These are phyloP conservation scores for Helicostylum pulchrum DNA, from an alignment of 192 early-diverging fungal genomes.

Conservation along the genomic window DNA sequence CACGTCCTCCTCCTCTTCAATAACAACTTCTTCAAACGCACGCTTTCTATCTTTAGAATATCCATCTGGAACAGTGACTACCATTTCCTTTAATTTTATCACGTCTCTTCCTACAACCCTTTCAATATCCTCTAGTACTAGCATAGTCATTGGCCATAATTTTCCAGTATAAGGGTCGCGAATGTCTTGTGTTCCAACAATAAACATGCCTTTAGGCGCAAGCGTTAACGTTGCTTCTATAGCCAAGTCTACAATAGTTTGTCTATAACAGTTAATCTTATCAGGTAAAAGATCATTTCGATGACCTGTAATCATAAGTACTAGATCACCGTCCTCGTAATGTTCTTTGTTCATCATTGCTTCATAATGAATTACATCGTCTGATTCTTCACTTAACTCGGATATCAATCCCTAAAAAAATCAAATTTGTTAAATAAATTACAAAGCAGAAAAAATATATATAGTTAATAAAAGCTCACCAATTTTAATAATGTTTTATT, in stretches of 20 bases:
- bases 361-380: slow-evolving; percentile 65
- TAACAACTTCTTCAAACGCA: slow-evolving; percentile 26
- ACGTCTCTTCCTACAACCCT: slow-evolving; percentile 46
- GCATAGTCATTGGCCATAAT: slow-evolving; percentile 71
- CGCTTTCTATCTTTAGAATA: slow-evolving; percentile 54
- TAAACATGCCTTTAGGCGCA: slow-evolving; percentile 60
- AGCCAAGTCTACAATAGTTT: slow-evolving; percentile 59
- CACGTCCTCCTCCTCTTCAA: slow-evolving; percentile 37
- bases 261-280: slow-evolving; percentile 59
- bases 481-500: slow-evolving; percentile 54
- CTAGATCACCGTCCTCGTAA: slow-evolving; percentile 42
- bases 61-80: slow-evolving; percentile 66
- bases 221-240: slow-evolving; percentile 53
- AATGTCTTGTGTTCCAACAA: slow-evolving; percentile 71
- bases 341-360: slow-evolving; percentile 53
- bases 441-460: slow-evolving; percentile 1
- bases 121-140: slow-evolving; percentile 72
- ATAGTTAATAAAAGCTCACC: slow-evolving; percentile 33
- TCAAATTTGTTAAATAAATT: neutral
- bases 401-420: slow-evolving; percentile 64
- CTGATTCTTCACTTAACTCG: slow-evolving; percentile 76
- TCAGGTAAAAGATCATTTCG: slow-evolving; percentile 31
- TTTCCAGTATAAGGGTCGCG: slow-evolving; percentile 54
- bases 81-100: slow-evolving; percentile 62
- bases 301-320: slow-evolving; percentile 62